Base-by-base conservation (phyloP, 225 moss, liverwort and hornwort species). In the Pleurozium schreberi region DNA sequence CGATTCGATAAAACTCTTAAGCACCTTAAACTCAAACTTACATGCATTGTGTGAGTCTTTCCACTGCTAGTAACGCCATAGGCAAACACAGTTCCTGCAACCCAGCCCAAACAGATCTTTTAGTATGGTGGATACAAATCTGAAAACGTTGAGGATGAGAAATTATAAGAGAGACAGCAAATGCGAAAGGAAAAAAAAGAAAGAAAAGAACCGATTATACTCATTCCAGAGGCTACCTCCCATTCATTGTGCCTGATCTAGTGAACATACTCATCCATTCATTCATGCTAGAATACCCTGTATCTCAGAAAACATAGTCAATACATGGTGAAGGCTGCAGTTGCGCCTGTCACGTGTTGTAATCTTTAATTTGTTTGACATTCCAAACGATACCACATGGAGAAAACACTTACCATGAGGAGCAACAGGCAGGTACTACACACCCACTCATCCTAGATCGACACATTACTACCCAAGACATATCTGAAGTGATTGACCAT, bases 11-110 rank as follows among this genome's bases (percentile, higher is more conserved):
- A 88, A 64, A 78, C 25, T 58, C 59, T 75, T 68, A 73, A 76
- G 87, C 89, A 90, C 45, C 52, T 87, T 78, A 61, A 77, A 84
- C 61, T 78, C 52, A 80, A 86, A 84, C 97, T 94, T 89, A 98
- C 98, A 93, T 98, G 98, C 98, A 98, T 98, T 50, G 98, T 98
- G 89, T 98, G 98, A 85, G 98, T 98, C 91, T 98, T 98, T 90
- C 98, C 98, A 94, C 98, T 98, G 93, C 98, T 98, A 45, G 98
- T 98, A 70, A 98, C 98, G 84, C 98, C 98, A 89, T 98, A 98
- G 21, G 98, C 98, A 90, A 98, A 98, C 40, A 98, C 98, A 58
- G 98, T 98, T 84, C 98, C 98, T 98, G 94, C 43, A 91, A 71
- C 83, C 50, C 74, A 87, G 63, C 33, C 64, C 86, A 58, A 80